Conservation (phyloP, 352 stramenopile species). For the Pythium guiyangense region DNA sequence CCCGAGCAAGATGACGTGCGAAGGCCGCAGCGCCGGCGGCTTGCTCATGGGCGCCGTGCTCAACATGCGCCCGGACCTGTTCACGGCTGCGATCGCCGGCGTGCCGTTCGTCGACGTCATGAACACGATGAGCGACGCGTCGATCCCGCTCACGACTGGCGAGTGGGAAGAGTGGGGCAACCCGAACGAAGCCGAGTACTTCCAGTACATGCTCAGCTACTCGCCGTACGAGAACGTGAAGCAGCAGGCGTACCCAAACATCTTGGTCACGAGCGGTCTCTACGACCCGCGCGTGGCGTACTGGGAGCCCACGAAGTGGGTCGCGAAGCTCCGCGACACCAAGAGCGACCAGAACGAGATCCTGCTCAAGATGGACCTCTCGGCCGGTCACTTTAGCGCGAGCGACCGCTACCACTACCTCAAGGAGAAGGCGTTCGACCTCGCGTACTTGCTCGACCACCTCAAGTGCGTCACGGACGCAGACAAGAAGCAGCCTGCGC, state of each 20-base stretch:
- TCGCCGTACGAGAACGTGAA: conserved; percentile 91
- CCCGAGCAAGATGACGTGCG: conserved; percentile 89
- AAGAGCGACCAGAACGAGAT: conserved; percentile 87
- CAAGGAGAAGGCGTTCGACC: conserved; percentile 95
- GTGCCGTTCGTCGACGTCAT: conserved; percentile 98
- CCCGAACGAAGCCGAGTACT: conserved; percentile 93
- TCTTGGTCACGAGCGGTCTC: conserved; percentile 88
- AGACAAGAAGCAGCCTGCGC: conserved; percentile 42
- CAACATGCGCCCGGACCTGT: conserved; percentile 97
- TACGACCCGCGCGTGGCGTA: conserved; percentile 86
- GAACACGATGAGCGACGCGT: conserved; percentile 96
- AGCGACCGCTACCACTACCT: conserved; percentile 98
- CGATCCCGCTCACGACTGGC: conserved; percentile 93
- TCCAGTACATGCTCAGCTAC: conserved; percentile 97
- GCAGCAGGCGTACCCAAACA: conserved; percentile 86
- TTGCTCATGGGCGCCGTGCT: conserved; percentile 94
- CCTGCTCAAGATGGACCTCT: conserved; percentile 96
- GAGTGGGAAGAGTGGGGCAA: conserved; percentile 99
- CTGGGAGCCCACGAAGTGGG: conserved; percentile 91
- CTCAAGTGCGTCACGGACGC: conserved; percentile 60
- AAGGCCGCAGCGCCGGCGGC: conserved; percentile 94
- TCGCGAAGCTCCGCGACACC: conserved; percentile 66
- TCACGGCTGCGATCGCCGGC: conserved; percentile 90
- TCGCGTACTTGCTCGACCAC: conserved; percentile 94
- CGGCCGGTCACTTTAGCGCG: conserved; percentile 93